Evolutionary conservation across 352 stramenopile genomes (phyloP).

Genomic region (Phytophthora colocasiae): DNA sequence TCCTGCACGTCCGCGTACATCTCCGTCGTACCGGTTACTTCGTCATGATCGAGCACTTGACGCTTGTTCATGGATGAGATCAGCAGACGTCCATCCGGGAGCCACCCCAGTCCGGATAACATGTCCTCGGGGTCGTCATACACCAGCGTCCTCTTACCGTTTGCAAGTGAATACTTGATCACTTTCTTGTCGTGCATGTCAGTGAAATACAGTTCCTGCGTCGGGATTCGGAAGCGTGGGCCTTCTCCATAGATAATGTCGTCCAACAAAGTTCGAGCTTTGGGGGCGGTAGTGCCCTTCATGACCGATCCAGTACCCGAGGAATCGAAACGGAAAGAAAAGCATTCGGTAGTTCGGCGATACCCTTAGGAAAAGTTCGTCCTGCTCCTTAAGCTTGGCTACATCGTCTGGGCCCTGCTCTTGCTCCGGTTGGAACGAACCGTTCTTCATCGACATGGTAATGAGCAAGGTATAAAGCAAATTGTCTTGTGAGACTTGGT

Average conservation of each 20-base stretch:
- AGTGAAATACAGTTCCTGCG: constrained; percentile 61
- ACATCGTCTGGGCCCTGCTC: constrained; percentile 2
- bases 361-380: constrained; percentile 28
- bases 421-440: constrained; percentile 16
- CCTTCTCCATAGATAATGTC: constrained; percentile 54
- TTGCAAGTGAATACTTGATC: constrained; percentile 51
- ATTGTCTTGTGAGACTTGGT: constrained; percentile 5
- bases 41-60: constrained; percentile 48
- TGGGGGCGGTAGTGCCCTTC: constrained; percentile 6
- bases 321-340: constrained; percentile 34
- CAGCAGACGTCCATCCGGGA: constrained; percentile 55
- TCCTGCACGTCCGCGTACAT: constrained; percentile 53
- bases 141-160: constrained; percentile 38
- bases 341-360: constrained; percentile 27
- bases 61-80: constrained; percentile 53
- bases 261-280: constrained; percentile 24
- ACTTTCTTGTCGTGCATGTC: constrained; percentile 66
- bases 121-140: constrained; percentile 48
- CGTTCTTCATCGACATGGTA: constrained; percentile 3
- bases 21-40: constrained; percentile 25
- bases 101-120: constrained; percentile 60
- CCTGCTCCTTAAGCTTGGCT: neutral
- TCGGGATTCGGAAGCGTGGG: constrained; percentile 52
- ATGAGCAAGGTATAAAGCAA: neutral
- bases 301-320: constrained; percentile 29